Evolutionary conservation across 176 grass and related monocot genomes (phyloP).

Genomic region (Phoenix roebelenii): DNA sequence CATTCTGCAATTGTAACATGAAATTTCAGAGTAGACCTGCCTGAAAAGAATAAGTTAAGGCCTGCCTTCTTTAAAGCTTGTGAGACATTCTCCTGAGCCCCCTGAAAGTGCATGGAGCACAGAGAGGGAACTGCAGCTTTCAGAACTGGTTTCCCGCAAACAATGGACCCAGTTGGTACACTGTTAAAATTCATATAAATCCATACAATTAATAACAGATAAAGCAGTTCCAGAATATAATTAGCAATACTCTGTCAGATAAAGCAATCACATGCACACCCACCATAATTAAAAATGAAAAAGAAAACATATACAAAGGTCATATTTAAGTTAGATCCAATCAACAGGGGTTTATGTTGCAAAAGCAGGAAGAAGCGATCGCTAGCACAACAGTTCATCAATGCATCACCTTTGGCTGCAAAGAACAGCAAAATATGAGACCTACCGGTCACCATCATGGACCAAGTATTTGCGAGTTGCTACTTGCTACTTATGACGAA

Average conservation of each 20-base stretch:
- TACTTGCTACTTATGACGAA: too few relatives aligned
- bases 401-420: too few relatives aligned
- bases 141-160: constrained; percentile 10
- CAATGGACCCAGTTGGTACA: not conserved
- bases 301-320: not conserved
- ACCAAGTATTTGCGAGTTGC: too few relatives aligned
- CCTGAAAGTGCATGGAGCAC: not conserved
- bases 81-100: not conserved
- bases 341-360: too few relatives aligned
- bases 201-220: too few relatives aligned
- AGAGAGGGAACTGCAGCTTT: constrained; percentile 3
- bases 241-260: too few relatives aligned
- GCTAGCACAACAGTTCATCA: too few relatives aligned
- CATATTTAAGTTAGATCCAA: too few relatives aligned
- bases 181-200: not conserved
- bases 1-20: not conserved
- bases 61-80: not conserved
- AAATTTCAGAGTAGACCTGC: not conserved
- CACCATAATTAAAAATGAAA: not conserved
- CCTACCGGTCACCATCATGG: too few relatives aligned
- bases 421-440: too few relatives aligned
- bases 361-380: too few relatives aligned
- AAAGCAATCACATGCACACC: not conserved
- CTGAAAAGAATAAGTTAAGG: not conserved
- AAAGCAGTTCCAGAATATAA: too few relatives aligned